phyloP scores from a whole-genome alignment of 2,329 filamentous ascomycete genomes.

The Neofusicoccum kwambonambiense region DNA sequence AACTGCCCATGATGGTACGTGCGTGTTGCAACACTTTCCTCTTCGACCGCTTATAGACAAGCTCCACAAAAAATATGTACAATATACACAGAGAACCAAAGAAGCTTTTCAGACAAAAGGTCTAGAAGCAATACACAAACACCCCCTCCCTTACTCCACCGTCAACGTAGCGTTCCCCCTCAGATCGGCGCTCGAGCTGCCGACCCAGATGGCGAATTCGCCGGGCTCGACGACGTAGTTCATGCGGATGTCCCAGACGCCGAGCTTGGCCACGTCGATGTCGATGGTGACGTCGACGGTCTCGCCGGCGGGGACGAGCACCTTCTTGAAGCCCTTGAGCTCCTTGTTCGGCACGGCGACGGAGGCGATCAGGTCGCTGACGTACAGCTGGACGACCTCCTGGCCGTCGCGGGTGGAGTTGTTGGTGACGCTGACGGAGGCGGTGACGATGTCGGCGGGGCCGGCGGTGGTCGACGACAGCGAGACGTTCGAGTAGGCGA shows the following conservation, averaged over 20 bases:
- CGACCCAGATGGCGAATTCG: constrained; percentile 62
- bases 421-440: constrained; percentile 63
- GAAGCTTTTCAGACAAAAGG: neutral
- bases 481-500: constrained; percentile 56
- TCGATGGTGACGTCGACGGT: constrained; percentile 55
- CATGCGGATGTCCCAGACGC: constrained; percentile 60
- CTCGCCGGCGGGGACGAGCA: constrained; percentile 59
- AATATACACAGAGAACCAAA: constrained; percentile 1
- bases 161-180: constrained; percentile 57
- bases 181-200: constrained; percentile 57
- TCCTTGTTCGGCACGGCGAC: constrained; percentile 64
- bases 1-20: too few species aligned
- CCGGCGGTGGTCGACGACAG: constrained; percentile 52
- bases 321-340: constrained; percentile 68
- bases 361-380: constrained; percentile 61
- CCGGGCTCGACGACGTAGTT: constrained; percentile 73
- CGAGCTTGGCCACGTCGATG: constrained; percentile 51
- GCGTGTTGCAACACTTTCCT: too few species aligned
- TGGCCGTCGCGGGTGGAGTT: constrained; percentile 55
- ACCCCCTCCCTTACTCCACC: constrained; percentile 32
- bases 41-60: too few species aligned
- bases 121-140: neutral
- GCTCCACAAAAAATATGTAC: neutral
- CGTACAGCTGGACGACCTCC: constrained; percentile 68
- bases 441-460: constrained; percentile 56